These are phyloP conservation scores for Solanum peruvianum DNA, from an alignment of 257 asterid genomes.

Conservation along the genomic window DNA sequence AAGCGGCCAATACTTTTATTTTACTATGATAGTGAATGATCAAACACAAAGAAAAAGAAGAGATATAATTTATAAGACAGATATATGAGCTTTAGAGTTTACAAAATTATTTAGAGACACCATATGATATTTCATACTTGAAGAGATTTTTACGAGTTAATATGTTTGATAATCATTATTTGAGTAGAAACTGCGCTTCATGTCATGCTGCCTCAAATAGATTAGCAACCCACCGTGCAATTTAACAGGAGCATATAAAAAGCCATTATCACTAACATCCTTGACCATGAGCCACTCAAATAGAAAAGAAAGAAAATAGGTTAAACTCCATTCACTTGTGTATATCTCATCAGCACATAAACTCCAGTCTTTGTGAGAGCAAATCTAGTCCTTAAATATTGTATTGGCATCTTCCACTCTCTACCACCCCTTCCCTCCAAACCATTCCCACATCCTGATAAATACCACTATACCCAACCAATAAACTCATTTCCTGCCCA, in stretches of 20 bases:
- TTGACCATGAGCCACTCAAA: background rate
- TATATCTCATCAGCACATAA: background rate
- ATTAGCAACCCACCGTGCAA: background rate
- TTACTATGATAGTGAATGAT: no score
- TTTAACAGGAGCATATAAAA: background rate
- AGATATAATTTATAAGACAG: no score
- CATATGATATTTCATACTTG: background rate
- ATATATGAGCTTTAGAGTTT: no score
- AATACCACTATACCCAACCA: background rate
- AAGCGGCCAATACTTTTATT: background rate
- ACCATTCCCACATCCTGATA: background rate
- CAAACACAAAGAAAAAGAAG: no score
- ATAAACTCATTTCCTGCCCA: background rate
- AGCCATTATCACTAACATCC: background rate
- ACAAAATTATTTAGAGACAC: no score
- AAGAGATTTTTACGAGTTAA: background rate
- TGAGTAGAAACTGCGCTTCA: background rate
- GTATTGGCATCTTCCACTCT: background rate
- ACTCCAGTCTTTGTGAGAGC: background rate
- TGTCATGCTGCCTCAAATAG: background rate
- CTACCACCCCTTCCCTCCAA: background rate
- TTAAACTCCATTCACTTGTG: background rate
- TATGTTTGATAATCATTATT: background rate
- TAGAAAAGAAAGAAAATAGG: background rate
- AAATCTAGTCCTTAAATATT: background rate